Conservation (phyloP, 305 asterid genomes). For the Ruellia speciosa region DNA sequence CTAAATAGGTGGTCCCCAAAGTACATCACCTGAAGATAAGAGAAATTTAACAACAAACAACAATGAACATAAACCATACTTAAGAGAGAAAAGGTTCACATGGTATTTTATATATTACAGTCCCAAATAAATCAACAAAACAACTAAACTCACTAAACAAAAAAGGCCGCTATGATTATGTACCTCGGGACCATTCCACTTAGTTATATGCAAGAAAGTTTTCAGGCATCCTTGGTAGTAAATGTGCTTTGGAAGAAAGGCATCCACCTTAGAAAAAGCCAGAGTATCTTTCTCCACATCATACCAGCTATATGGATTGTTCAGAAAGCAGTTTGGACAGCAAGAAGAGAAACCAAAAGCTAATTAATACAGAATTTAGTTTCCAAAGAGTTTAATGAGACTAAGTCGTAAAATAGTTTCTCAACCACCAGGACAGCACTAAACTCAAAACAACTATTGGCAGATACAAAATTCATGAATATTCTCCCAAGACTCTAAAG, state of each 20-base stretch:
- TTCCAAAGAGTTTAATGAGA: slow-evolving; percentile 9
- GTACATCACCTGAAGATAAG: slow-evolving; percentile 65
- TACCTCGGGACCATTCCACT: slow-evolving; percentile 99
- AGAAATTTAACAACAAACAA: slow-evolving; percentile 16
- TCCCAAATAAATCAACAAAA: no score
- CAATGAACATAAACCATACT: neutral
- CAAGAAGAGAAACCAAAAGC: slow-evolving; percentile 1
- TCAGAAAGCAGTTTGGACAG: slow-evolving; percentile 21
- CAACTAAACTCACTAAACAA: no score
- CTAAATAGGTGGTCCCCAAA: slow-evolving; percentile 97
- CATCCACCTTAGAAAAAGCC: slow-evolving; percentile 79
- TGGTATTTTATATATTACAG: slow-evolving; percentile 5
- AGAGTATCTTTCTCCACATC: slow-evolving; percentile 83
- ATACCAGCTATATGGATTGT: slow-evolving; percentile 52
- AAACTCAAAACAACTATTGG: no score
- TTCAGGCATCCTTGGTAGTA: slow-evolving; percentile 94
- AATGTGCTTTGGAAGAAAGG: slow-evolving; percentile 68
- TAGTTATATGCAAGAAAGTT: slow-evolving; percentile 80
- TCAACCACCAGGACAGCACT: slow-evolving; percentile 2
- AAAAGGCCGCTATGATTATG: slow-evolving; percentile 1
- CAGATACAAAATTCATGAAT: slow-evolving; percentile 6
- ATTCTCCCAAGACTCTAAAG: slow-evolving; percentile 3
- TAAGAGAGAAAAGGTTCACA: slow-evolving; percentile 3
- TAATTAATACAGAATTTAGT: no score
- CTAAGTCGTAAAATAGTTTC: slow-evolving; percentile 12